Evolutionary conservation across 2,329 filamentous ascomycete species (phyloP).

Genomic region (Talaromyces sp.): DNA sequence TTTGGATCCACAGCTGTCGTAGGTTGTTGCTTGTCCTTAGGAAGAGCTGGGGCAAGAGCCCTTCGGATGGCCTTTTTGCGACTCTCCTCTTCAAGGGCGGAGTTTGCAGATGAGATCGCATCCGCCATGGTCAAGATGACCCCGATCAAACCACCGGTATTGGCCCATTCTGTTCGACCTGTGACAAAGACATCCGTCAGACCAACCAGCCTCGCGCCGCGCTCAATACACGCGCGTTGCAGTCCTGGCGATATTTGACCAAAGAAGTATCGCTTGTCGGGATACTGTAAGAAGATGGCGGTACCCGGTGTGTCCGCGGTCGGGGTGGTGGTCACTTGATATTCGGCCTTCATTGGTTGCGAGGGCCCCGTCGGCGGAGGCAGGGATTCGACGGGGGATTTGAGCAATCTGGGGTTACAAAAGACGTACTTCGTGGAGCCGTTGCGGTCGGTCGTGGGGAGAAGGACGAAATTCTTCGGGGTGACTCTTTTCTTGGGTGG

Average conservation of each 20-base stretch:
- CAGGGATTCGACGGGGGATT: conserved; percentile 14
- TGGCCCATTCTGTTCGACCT: conserved; percentile 74
- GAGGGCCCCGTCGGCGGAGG: conserved; percentile 5
- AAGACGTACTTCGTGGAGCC: conserved; percentile 23
- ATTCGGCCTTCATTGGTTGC: conserved; percentile 67
- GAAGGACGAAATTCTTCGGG: conserved; percentile 4
- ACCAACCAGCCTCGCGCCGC: conserved; percentile 65
- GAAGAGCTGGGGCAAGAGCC: neutral
- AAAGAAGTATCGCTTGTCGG: conserved; percentile 80
- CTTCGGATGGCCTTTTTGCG: conserved; percentile 38
- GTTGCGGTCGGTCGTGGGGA: conserved; percentile 7
- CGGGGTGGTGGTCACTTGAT: conserved; percentile 78
- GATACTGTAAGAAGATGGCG: conserved; percentile 75
- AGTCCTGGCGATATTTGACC: conserved; percentile 82
- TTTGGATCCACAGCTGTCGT: conserved; percentile 8
- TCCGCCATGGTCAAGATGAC: conserved; percentile 84
- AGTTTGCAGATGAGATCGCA: conserved; percentile 48
- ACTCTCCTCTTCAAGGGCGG: conserved; percentile 50
- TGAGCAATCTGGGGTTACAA: conserved; percentile 21
- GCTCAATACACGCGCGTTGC: conserved; percentile 74
- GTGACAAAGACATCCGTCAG: conserved; percentile 80
- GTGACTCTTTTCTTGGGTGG: neutral
- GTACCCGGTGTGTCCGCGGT: conserved; percentile 87
- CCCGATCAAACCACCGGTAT: conserved; percentile 79
- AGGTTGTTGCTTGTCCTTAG: conserved; percentile 18